A percentile compares a stretch with the other conserved stretches of the same genome.
Conservation (phyloP, 1,284 basidiomycete species). For the Ceratorhiza oryzae-sativae region DNA sequence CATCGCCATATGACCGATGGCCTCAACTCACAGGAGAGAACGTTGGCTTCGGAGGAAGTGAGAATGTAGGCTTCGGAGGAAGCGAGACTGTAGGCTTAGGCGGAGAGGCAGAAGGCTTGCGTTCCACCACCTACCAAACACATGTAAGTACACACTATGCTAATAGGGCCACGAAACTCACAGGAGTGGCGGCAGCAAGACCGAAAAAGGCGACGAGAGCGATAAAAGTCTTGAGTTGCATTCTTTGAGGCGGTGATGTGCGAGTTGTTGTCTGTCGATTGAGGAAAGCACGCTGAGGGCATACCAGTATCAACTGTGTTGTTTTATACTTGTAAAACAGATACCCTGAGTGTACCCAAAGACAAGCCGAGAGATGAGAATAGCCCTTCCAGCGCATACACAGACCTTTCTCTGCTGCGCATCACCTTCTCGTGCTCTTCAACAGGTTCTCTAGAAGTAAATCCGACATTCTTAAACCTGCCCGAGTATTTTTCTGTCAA, state of each 20-base stretch:
- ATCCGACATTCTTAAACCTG: conserved; percentile 16
- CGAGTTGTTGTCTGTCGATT: not conserved
- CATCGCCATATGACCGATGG: not conserved
- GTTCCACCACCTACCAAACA: not conserved
- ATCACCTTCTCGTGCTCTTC: not conserved
- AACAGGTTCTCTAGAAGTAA: conserved; percentile 12
- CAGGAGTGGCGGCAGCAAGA: conserved; percentile 27
- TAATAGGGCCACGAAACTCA: too few species aligned
- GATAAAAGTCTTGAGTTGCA: conserved; percentile 31
- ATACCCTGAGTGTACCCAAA: not conserved
- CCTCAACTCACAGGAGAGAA: not conserved
- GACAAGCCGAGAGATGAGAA: not conserved
- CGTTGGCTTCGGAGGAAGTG: too few species aligned
- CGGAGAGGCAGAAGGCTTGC: conserved; percentile 22
- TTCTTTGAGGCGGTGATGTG: not conserved
- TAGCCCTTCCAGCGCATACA: not conserved
- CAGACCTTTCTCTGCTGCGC: not conserved
- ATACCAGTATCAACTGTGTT: not conserved
- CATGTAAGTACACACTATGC: too few species aligned
- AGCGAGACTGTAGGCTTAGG: too few species aligned
- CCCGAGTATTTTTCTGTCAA: too few species aligned
- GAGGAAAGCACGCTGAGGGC: not conserved
- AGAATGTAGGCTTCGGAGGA: not conserved
- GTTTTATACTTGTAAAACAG: conserved; percentile 14
- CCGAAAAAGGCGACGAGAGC: conserved; percentile 26